A percentile compares a stretch with the other conserved stretches of the same genome.
Conservation (phyloP, 495 filamentous ascomycete species). For the Daldinia grandis region DNA sequence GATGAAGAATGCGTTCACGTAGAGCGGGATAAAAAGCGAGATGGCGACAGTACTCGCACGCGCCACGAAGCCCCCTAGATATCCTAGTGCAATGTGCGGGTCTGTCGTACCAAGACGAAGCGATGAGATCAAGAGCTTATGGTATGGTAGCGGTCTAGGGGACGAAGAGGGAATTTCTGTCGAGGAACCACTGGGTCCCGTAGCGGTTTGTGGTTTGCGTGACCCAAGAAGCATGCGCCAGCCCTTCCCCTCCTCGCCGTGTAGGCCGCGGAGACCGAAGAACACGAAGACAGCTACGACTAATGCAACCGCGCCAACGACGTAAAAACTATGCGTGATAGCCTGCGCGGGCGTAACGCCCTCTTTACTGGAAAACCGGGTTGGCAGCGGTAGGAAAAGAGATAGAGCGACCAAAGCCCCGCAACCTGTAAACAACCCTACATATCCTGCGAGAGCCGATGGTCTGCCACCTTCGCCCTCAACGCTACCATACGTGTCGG, state of each 20-base stretch:
- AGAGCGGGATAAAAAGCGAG: conserved; percentile 91
- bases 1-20: conserved; percentile 88
- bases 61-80: conserved; percentile 93
- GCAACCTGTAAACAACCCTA: conserved; percentile 90
- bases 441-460: conserved; percentile 81
- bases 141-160: conserved; percentile 54
- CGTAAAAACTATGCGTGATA: conserved; percentile 82
- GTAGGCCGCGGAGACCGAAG: conserved; percentile 79
- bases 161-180: conserved; percentile 3
- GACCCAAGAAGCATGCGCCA: conserved; percentile 62
- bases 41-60: conserved; percentile 96
- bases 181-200: background rate
- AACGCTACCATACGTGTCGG: conserved; percentile 25
- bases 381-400: conserved; percentile 86
- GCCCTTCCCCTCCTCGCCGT: conserved; percentile 80
- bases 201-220: conserved; percentile 26
- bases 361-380: conserved; percentile 70
- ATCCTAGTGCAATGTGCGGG: conserved; percentile 81
- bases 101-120: conserved; percentile 77
- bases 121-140: conserved; percentile 66
- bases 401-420: conserved; percentile 85
- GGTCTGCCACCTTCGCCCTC: conserved; percentile 46
- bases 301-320: conserved; percentile 77
- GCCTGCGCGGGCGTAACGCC: conserved; percentile 73
- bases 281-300: conserved; percentile 76